Evolutionary conservation across 2,329 filamentous ascomycete species (phyloP).

Genomic region (Alternaria sp.): DNA sequence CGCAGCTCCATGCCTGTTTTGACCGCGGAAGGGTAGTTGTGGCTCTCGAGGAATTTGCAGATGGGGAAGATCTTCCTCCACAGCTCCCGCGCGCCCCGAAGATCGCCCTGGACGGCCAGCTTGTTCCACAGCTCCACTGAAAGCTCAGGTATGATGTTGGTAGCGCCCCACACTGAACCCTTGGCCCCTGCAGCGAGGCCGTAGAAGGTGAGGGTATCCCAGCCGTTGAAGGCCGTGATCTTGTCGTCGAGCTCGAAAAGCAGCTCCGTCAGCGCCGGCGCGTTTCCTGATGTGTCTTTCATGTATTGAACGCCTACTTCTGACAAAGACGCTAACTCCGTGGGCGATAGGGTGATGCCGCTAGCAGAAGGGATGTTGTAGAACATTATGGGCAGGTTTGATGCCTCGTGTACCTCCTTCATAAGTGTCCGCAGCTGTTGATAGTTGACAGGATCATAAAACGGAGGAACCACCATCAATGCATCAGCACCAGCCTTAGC

Average conservation of each 20-base stretch:
- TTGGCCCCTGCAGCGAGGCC: no score
- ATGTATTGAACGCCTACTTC: background rate
- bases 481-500: background rate
- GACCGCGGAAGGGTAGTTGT: no score
- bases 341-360: background rate
- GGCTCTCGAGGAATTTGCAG: no score
- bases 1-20: no score
- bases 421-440: background rate
- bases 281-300: background rate
- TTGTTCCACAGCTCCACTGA: no score
- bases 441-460: background rate
- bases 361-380: background rate
- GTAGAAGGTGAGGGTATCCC: background rate
- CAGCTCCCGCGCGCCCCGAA: no score
- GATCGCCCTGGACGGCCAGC: no score
- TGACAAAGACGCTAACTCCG: background rate
- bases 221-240: background rate
- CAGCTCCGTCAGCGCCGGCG: background rate
- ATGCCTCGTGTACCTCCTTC: background rate
- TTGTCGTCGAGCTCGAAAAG: background rate
- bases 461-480: background rate
- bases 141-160: no score
- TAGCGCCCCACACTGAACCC: no score
- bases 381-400: background rate
- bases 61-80: no score